Base-by-base conservation (phyloP, 176 grass and related monocot genomes). In the Lolium multiflorum region DNA sequence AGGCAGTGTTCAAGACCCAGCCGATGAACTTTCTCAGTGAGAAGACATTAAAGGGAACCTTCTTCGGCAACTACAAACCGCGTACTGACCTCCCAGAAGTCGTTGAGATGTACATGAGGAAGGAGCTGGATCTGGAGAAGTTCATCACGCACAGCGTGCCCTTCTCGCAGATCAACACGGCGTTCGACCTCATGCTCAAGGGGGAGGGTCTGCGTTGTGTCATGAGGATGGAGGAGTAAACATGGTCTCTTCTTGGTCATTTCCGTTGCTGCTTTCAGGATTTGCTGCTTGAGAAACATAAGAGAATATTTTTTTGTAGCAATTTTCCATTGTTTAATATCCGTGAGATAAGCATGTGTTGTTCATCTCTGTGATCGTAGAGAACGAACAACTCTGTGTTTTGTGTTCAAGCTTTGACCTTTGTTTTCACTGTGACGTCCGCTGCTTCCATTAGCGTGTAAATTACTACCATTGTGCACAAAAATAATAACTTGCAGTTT, bases 61-160 rank as follows among this genome's bases (percentile, higher is more conserved):
- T 97, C 85, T 97, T 88, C 20, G 94, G 94, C 3, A 89, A 97
- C 83, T 97, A 97, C 64, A 97, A 94, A n/a, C 88, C 91, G 0
- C 89, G 89, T 41, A 86, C 94, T 0, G 94, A 94, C 7, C 41
- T 43, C 7, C 41, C 41, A 5, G 41, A 43, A 43, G 41, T 43
- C 41, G 41, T 43, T 8, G 41, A 43, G 41, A 43, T 43, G 41
- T 43, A 43, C 6, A 43, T 43, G 41, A 43, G 41, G 5, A 43
- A 43, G 41, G 41, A 43, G 41, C 6, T 43, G 41, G 41, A 43
- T 0, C 41, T 43, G 41, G 41, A 43, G 41, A 43, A 43, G 41
- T 43, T 43, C 41, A 43, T 43, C 41, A 43, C 41, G 3, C 41
- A 43, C 41, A 43, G 41, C 7, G 41, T 43, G 41, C 41, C 41